Evolutionary conservation across 1,284 basidiomycete species (phyloP).

Genomic region (Cutaneotrichosporon cyanovorans): DNA sequence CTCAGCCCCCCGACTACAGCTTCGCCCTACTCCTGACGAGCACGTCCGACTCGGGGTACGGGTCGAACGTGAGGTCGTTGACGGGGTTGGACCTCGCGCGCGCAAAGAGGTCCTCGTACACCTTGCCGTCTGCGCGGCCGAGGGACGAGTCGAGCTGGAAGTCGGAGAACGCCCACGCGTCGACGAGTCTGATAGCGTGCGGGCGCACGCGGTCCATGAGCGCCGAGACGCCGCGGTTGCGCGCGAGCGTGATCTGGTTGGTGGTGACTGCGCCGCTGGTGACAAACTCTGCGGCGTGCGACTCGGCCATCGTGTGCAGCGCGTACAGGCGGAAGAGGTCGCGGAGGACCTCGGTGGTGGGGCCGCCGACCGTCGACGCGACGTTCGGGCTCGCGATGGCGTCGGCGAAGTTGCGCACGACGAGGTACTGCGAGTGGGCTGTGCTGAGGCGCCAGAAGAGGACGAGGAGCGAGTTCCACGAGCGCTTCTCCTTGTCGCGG

Average conservation of each 20-base stretch:
- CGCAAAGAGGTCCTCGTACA: constrained; percentile 49
- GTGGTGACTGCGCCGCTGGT: constrained; percentile 47
- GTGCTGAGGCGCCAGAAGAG: constrained; percentile 19
- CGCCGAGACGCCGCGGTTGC: constrained; percentile 10
- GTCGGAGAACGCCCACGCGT: constrained; percentile 51
- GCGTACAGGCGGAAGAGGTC: constrained; percentile 48
- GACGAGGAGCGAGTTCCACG: constrained; percentile 34
- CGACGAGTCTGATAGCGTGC: constrained; percentile 45
- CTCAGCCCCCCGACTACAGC: constrained; percentile 4
- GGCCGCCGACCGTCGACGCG: constrained; percentile 6
- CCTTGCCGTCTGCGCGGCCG: constrained; percentile 48
- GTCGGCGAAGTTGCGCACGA: constrained; percentile 19
- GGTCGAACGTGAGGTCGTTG: constrained; percentile 18
- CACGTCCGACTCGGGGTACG: constrained; percentile 10
- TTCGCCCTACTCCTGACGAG: constrained; percentile 17
- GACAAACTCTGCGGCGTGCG: constrained; percentile 50
- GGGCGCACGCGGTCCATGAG: constrained; percentile 10
- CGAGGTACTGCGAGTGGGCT: constrained; percentile 20
- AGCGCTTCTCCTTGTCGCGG: constrained; percentile 29
- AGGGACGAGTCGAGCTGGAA: constrained; percentile 54
- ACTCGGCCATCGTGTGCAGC: constrained; percentile 44
- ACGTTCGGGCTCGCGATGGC: constrained; percentile 5
- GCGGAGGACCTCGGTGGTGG: constrained; percentile 9
- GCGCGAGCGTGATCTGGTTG: constrained; percentile 12
- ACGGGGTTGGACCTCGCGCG: constrained; percentile 22